Evolutionary conservation across 2,329 filamentous ascomycete genomes (phyloP).

Genomic region (Cladosporium sp.): DNA sequence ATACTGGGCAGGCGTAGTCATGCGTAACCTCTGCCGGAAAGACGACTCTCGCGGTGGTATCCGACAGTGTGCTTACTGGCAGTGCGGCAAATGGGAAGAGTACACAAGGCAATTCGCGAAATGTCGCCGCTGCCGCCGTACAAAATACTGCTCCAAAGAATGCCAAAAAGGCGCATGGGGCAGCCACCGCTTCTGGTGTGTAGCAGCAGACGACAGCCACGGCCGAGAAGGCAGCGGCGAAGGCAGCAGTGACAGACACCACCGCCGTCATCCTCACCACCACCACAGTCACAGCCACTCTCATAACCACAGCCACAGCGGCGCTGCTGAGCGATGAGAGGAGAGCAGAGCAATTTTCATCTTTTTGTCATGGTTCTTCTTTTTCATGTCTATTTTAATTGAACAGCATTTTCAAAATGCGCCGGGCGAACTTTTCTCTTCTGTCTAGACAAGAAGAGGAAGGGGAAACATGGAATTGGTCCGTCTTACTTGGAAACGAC

Average conservation of each 20-base stretch:
- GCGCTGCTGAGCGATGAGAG: conserved; percentile 4
- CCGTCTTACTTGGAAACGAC: not conserved
- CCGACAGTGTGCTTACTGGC: conserved; percentile 94
- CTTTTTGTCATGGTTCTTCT: not conserved
- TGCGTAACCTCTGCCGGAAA: conserved; percentile 97
- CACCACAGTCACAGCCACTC: conserved; percentile 23
- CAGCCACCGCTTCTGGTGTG: conserved; percentile 97
- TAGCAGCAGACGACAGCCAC: conserved; percentile 60
- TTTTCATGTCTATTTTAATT: not conserved
- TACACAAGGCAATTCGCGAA: conserved; percentile 96
- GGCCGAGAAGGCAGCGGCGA: conserved; percentile 22
- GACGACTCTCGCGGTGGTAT: conserved; percentile 94
- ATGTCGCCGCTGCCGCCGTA: conserved; percentile 90
- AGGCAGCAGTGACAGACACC: conserved; percentile 27
- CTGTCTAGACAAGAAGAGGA: not conserved
- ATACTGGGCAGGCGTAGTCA: conserved; percentile 98
- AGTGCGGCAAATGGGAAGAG: conserved; percentile 98
- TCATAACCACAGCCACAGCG: conserved; percentile 24
- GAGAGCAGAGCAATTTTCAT: not conserved
- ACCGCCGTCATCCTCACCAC: conserved; percentile 26
- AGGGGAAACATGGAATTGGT: not conserved
- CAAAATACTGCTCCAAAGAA: conserved; percentile 95
- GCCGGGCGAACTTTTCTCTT: not conserved
- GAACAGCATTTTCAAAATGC: conserved; percentile 1
- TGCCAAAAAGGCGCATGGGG: conserved; percentile 99